These are phyloP conservation scores for Graphiopsis chlorocephala DNA, from an alignment of 2,329 filamentous ascomycete genomes.

Conservation along the genomic window DNA sequence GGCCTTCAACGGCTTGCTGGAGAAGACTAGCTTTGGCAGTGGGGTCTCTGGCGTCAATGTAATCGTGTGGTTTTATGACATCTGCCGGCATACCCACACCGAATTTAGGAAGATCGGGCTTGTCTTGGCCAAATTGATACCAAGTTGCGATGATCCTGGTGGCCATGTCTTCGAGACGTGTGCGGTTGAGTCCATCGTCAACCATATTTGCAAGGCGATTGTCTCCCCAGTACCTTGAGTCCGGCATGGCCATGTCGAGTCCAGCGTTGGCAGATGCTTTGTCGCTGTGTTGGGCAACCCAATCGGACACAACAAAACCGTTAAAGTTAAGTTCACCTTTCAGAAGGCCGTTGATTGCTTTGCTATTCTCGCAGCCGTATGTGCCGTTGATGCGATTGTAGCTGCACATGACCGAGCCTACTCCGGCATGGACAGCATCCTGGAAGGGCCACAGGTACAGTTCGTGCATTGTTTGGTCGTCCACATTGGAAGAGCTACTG, in stretches of 20 bases:
- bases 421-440: slow-evolving; percentile 48
- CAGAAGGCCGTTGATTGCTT: slow-evolving; percentile 65
- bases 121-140: slow-evolving; percentile 54
- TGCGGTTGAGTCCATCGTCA: slow-evolving; percentile 57
- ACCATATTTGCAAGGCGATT: slow-evolving; percentile 54
- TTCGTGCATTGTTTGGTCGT: slow-evolving; percentile 66
- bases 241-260: slow-evolving; percentile 69
- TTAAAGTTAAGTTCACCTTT: slow-evolving; percentile 75
- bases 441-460: slow-evolving; percentile 60
- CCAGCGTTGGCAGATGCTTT: slow-evolving; percentile 60
- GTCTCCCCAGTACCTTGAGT: slow-evolving; percentile 32
- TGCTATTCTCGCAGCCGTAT: slow-evolving; percentile 68
- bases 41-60: slow-evolving; percentile 56
- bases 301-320: slow-evolving; percentile 69
- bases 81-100: slow-evolving; percentile 54
- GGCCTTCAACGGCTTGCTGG: slow-evolving; percentile 60
- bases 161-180: slow-evolving; percentile 61
- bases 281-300: slow-evolving; percentile 61
- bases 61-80: slow-evolving; percentile 49
- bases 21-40: slow-evolving; percentile 50
- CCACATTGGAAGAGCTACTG: slow-evolving; percentile 52
- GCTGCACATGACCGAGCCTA: slow-evolving; percentile 43
- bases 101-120: slow-evolving; percentile 38
- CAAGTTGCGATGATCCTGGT: slow-evolving; percentile 52
- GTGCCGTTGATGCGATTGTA: slow-evolving; percentile 36